These are phyloP conservation scores for Vanderwaltozyma yarrowii DNA, from an alignment of 805 yeast genomes.

Conservation along the genomic window DNA sequence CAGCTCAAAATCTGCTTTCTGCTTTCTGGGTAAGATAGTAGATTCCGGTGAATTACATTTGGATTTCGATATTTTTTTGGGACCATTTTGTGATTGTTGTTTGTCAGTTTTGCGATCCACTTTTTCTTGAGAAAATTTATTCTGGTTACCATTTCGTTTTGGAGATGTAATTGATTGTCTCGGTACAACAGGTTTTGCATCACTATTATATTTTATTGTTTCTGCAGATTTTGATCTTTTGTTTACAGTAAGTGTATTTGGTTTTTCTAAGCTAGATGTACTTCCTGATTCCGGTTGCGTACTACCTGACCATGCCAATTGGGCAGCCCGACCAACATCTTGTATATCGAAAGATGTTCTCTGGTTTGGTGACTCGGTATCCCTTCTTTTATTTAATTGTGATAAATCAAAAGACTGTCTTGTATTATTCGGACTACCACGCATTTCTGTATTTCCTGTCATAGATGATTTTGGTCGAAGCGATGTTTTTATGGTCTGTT, in stretches of 20 bases:
- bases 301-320: slow-evolving; percentile 12
- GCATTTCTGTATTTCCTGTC: too few relatives aligned
- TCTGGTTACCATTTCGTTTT: too few relatives aligned
- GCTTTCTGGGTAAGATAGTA: background rate
- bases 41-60: background rate
- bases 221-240: slow-evolving; percentile 1
- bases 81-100: too few relatives aligned
- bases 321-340: slow-evolving; percentile 15
- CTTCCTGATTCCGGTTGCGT: background rate
- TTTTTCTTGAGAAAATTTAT: too few relatives aligned
- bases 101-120: too few relatives aligned
- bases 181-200: slow-evolving; percentile 12
- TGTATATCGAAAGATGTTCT: slow-evolving; percentile 1
- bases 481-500: too few relatives aligned
- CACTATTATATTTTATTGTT: slow-evolving; percentile 10
- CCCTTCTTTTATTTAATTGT: slow-evolving; percentile 2
- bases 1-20: background rate
- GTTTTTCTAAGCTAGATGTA: background rate
- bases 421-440: too few relatives aligned
- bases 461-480: too few relatives aligned
- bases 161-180: background rate
- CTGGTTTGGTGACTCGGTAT: background rate
- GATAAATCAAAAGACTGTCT: slow-evolving; percentile 1
- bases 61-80: background rate
- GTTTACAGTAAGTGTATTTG: background rate